phyloP scores from a whole-genome alignment of 257 asterid genomes.

The Haberlea rhodopensis region DNA sequence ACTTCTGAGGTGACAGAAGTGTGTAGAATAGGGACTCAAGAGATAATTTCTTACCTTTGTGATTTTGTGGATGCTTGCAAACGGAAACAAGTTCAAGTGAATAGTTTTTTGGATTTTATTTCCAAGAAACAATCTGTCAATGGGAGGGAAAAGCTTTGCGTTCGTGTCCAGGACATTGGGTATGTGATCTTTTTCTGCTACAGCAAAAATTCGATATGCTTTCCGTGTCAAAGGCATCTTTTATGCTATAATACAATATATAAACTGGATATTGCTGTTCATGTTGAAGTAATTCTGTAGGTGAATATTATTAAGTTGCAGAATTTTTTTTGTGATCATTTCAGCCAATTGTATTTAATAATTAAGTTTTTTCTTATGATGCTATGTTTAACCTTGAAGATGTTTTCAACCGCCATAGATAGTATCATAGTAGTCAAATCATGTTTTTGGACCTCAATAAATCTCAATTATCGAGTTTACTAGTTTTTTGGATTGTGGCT shows the following conservation, averaged over 20 bases:
- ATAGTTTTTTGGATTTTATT: constrained; percentile 63
- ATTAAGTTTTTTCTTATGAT: too few relatives aligned
- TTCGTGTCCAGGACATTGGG: constrained; percentile 79
- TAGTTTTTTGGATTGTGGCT: not conserved
- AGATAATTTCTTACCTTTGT: constrained; percentile 58
- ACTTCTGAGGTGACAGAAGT: constrained; percentile 55
- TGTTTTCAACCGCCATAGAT: too few relatives aligned
- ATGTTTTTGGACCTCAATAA: too few relatives aligned
- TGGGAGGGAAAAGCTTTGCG: constrained; percentile 62
- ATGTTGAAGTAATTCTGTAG: too few relatives aligned
- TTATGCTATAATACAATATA: constrained; percentile 3
- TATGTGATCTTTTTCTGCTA: constrained; percentile 37
- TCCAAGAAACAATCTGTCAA: constrained; percentile 52
- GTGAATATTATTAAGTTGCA: too few relatives aligned
- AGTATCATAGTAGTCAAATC: too few relatives aligned
- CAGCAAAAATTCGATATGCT: not conserved
- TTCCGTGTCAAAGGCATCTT: constrained; percentile 14
- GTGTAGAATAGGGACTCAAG: constrained; percentile 62
- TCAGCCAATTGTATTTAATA: too few relatives aligned
- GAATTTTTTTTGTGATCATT: too few relatives aligned
- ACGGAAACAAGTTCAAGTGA: constrained; percentile 41
- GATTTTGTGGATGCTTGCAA: constrained; percentile 52
- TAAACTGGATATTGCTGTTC: too few relatives aligned
- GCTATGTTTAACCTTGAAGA: too few relatives aligned
- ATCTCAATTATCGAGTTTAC: not conserved